Conservation (phyloP, 768 basidiomycete species). For the Pleurotus citrinopileatus region DNA sequence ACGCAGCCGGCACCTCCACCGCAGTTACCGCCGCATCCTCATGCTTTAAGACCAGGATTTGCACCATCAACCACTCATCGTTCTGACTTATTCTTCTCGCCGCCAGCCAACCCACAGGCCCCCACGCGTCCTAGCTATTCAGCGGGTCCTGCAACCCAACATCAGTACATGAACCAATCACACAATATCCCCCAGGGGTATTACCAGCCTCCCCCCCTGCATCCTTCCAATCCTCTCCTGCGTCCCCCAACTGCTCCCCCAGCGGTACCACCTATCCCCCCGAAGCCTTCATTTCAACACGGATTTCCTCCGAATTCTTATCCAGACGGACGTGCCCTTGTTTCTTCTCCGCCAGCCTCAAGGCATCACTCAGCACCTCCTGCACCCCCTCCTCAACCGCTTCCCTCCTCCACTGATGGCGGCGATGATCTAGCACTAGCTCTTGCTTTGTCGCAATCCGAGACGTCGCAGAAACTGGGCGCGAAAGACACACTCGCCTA, state of each 20-base stretch:
- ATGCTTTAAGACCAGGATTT: conserved; percentile 24
- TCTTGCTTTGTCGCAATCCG: conserved; percentile 47
- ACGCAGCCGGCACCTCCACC: conserved; percentile 9
- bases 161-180: background rate
- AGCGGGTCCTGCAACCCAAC: background rate
- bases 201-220: conserved; percentile 1
- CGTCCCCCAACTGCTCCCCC: conserved; percentile 21
- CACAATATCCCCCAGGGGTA: conserved; percentile 2
- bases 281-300: conserved; percentile 29
- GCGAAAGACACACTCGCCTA: conserved; percentile 29
- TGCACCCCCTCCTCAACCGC: conserved; percentile 14
- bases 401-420: conserved; percentile 18
- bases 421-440: conserved; percentile 46
- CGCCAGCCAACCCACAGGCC: conserved; percentile 10
- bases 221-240: conserved; percentile 4
- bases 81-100: conserved; percentile 28
- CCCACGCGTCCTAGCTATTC: background rate
- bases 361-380: background rate
- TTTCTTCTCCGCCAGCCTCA: background rate
- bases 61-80: conserved; percentile 29
- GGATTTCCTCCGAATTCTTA: conserved; percentile 26
- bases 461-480: conserved; percentile 30
- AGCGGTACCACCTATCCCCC: conserved; percentile 34
- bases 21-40: conserved; percentile 17
- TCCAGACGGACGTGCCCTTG: background rate